Percentiles rank a stretch among this genome's conserved stretches.
These are phyloP conservation scores for Psilocybe azurescens DNA, from an alignment of 768 basidiomycete genomes.

Conservation along the genomic window DNA sequence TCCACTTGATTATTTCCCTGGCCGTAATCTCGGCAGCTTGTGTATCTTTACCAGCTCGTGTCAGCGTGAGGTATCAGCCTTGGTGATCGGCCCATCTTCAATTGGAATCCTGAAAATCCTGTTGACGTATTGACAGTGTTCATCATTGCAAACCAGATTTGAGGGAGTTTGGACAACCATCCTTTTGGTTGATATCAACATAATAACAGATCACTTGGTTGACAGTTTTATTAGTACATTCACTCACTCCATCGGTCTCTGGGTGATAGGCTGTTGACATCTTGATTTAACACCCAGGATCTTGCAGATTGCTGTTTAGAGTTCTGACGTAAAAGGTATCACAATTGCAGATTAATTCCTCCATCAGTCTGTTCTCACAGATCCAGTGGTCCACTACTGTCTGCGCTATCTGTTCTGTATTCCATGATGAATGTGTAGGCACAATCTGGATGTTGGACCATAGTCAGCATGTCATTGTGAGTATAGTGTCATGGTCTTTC, in stretches of 20 bases:
- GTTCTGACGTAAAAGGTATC: not conserved
- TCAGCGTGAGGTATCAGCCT: constrained; percentile 30
- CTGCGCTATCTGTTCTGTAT: not conserved
- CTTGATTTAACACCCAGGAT: not conserved
- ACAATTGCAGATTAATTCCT: not conserved
- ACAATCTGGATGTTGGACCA: not conserved
- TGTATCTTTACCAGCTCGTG: constrained; percentile 15
- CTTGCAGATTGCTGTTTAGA: not conserved
- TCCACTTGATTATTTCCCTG: constrained; percentile 2
- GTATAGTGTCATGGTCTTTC: not conserved
- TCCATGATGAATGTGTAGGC: not conserved
- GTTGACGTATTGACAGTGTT: constrained; percentile 36
- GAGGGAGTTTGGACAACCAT: constrained; percentile 34
- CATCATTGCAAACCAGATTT: constrained; percentile 38
- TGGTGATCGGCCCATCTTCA: constrained; percentile 28
- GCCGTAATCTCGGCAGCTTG: not conserved
- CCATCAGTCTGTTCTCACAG: not conserved
- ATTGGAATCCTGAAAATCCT: constrained; percentile 37
- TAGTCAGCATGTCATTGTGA: not conserved
- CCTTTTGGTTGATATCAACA: constrained; percentile 34
- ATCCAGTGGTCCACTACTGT: constrained; percentile 1
- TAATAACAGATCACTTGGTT: constrained; percentile 33
- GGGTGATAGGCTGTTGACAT: constrained; percentile 36
- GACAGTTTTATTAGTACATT: constrained; percentile 37
- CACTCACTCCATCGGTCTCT: constrained; percentile 39